These are phyloP conservation scores for Chrysoporthe deuterocubensis DNA, from an alignment of 2,329 filamentous ascomycete genomes.

Conservation along the genomic window DNA sequence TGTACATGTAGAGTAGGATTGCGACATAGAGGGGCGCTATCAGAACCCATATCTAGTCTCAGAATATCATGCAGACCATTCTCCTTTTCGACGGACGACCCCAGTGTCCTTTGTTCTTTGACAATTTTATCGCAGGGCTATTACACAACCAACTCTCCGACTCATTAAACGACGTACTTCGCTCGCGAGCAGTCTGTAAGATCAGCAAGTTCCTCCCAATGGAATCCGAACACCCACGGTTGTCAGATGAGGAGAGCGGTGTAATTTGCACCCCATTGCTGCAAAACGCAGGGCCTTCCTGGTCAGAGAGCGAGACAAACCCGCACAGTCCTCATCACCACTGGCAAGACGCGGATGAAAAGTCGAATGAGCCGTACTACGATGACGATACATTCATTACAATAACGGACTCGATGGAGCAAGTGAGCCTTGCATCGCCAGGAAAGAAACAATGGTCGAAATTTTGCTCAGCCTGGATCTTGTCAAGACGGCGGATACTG, in stretches of 20 bases:
- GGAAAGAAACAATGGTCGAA: background rate
- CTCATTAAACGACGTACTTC: background rate
- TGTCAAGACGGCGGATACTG: conserved; percentile 1
- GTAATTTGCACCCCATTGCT: background rate
- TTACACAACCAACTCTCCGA: background rate
- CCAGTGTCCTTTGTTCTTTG: background rate
- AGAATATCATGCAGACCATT: background rate
- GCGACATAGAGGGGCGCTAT: background rate
- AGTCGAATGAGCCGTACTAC: background rate
- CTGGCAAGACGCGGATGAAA: background rate
- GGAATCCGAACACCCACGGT: background rate
- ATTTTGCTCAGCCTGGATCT: background rate
- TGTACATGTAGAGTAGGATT: background rate
- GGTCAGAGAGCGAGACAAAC: background rate
- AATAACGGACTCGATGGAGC: background rate
- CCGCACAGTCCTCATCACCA: background rate
- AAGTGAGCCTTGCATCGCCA: too few species aligned
- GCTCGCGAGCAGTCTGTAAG: background rate
- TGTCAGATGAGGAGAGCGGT: background rate
- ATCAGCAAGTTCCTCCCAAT: background rate
- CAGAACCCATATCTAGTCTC: background rate
- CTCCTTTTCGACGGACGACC: background rate
- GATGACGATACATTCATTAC: background rate
- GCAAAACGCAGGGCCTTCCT: background rate
- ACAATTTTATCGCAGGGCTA: background rate